A percentile compares a stretch with the other conserved stretches of the same genome.
phyloP scores from a whole-genome alignment of 306 rosid species.

The Rosa persica region DNA sequence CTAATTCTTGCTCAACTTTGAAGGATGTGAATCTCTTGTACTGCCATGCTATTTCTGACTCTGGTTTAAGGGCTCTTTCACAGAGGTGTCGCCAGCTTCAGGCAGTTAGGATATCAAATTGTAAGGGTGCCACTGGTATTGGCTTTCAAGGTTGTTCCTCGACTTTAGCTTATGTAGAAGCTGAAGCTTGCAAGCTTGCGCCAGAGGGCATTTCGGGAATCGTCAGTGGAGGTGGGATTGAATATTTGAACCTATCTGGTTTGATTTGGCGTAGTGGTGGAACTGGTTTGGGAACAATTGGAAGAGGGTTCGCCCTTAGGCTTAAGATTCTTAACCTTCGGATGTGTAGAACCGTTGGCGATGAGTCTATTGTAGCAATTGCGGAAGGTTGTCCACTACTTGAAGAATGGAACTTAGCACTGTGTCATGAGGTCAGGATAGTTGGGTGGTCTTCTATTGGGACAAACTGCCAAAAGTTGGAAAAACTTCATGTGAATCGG shows the following conservation, averaged over 20 bases:
- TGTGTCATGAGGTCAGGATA: conserved; percentile 48
- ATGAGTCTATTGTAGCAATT: conserved; percentile 41
- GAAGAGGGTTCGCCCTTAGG: conserved; percentile 35
- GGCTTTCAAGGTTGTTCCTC: conserved; percentile 60
- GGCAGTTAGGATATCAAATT: conserved; percentile 45
- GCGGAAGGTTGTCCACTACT: conserved; percentile 53
- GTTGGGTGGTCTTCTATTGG: conserved; percentile 60
- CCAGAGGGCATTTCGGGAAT: conserved; percentile 50
- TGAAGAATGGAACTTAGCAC: conserved; percentile 67
- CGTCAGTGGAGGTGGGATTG: conserved; percentile 52
- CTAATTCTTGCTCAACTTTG: conserved; percentile 38
- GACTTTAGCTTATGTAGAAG: conserved; percentile 49
- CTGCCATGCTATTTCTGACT: conserved; percentile 49
- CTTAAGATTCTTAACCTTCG: conserved; percentile 55
- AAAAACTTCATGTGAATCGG: conserved; percentile 56
- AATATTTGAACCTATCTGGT: conserved; percentile 45
- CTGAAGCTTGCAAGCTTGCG: conserved; percentile 47
- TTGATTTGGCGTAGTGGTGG: conserved; percentile 33
- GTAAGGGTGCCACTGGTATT: conserved; percentile 36
- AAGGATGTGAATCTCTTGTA: conserved; percentile 49
- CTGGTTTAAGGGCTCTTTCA: conserved; percentile 48
- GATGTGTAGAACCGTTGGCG: conserved; percentile 44
- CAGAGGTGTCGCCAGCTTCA: conserved; percentile 44
- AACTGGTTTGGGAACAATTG: conserved; percentile 36
- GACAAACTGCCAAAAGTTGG: conserved; percentile 41